Base-by-base conservation (phyloP, 371 early-diverging fungal genomes). In the Syncephalastrum contaminatum region DNA sequence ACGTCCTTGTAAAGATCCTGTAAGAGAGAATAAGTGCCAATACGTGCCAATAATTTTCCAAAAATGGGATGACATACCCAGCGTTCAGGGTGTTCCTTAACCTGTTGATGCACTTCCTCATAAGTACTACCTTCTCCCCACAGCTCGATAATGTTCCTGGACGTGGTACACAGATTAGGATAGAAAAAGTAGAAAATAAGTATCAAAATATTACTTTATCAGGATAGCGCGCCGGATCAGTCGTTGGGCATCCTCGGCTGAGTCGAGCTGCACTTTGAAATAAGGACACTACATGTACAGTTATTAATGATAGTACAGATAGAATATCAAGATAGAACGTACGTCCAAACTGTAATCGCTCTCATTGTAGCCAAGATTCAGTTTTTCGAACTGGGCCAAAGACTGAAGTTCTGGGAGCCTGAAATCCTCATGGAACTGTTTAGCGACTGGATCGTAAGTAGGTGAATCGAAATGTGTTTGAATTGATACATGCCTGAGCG, bases 191-290 rank as follows among this genome's bases (percentile, higher is more conserved):
- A 0, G 8, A 3, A 15, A 16, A 40, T 39, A 14, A 3, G 14
- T 1, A 27, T 44, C 24, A 50, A 6, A 56, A 43, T 69, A 24
- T 62, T 66, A 94, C 88, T 87, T 92, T 58, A 90, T 83, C 40
- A 97, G 83, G 51, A 96, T 94, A 2, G 92, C 83, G n/a, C 96
- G 82, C 53, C 80, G 80, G 4, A 93, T 72, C n/a, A 97, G 82
- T 56, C 79, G 78, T 13, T 65, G 71, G 4, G 96, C 96, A 41
- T 86, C 82, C 44, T 82, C 86, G 8, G 81, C 84, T 2, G 80
- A 80, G 15, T 78, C 80, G n/a, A 94, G 64, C 44, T 88, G 72
- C 12, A 95, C 82, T 30, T 88, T 73, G 21, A 95, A 71, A 66
- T 90, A 94, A 2, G 96, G 95, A 40, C 83, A 84, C 88, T 90